Conservation (phyloP, 192 early-diverging fungal species). For the Ambispora gerdemannii region DNA sequence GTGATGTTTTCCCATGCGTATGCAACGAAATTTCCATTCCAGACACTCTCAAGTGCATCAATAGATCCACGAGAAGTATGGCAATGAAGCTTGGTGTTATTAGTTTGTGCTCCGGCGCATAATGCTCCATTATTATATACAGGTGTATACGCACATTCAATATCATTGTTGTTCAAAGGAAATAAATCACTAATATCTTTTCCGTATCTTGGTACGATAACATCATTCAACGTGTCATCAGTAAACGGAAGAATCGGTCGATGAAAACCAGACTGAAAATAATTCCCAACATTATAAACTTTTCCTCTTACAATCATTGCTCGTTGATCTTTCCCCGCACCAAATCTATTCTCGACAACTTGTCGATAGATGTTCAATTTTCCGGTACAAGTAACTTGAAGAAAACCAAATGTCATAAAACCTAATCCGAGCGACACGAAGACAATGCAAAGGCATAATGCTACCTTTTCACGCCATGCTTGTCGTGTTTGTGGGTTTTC, state of each 20-base stretch:
- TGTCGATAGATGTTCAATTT: background rate
- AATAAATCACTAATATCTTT: slow-evolving; percentile 22
- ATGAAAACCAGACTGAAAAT: background rate
- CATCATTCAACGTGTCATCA: background rate
- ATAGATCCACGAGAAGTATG: slow-evolving; percentile 8
- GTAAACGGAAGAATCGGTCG: background rate
- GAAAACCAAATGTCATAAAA: slow-evolving; percentile 51
- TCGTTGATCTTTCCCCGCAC: background rate
- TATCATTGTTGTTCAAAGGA: background rate
- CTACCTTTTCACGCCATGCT: slow-evolving; percentile 60
- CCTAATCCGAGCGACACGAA: slow-evolving; percentile 39
- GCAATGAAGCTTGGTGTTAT: slow-evolving; percentile 10
- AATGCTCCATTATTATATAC: background rate
- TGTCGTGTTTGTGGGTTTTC: slow-evolving; percentile 26
- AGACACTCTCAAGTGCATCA: background rate
- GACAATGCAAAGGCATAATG: slow-evolving; percentile 44
- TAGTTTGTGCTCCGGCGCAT: background rate
- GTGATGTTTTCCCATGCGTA: slow-evolving; percentile 10
- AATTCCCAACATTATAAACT: slow-evolving; percentile 12
- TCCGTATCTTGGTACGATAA: background rate
- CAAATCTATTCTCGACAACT: background rate
- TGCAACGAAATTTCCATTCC: background rate
- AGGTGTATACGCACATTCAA: slow-evolving; percentile 7
- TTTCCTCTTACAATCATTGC: background rate
- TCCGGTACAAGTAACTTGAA: background rate